These are phyloP conservation scores for Botrytis elliptica DNA, from an alignment of 2,329 filamentous ascomycete genomes.

Conservation along the genomic window DNA sequence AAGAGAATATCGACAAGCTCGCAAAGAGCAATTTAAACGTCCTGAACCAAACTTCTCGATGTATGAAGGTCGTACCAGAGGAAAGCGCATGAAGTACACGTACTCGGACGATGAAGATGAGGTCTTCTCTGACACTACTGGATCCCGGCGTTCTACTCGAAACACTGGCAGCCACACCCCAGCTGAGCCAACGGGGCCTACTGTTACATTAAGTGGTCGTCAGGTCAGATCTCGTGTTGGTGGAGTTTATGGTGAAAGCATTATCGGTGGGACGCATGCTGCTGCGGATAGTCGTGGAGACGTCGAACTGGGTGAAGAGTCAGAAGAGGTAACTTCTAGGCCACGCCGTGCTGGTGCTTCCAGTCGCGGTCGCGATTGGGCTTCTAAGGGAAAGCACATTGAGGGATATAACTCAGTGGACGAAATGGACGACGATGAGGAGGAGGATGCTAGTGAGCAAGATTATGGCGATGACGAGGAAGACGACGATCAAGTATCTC, in stretches of 20 bases:
- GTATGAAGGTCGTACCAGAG: constrained; percentile 93
- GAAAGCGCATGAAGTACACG: constrained; percentile 95
- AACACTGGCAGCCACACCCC: constrained; percentile 74
- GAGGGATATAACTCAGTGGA: constrained; percentile 59
- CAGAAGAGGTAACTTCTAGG: constrained; percentile 43
- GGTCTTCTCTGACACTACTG: constrained; percentile 63
- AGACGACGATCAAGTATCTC: constrained; percentile 63
- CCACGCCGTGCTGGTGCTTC: constrained; percentile 41
- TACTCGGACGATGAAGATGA: constrained; percentile 85
- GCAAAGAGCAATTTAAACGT: constrained; percentile 72
- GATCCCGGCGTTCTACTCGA: constrained; percentile 67
- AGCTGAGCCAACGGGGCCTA: constrained; percentile 61
- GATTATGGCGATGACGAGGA: constrained; percentile 75
- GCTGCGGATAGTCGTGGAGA: constrained; percentile 35
- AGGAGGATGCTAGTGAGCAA: constrained; percentile 68
- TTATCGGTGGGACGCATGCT: constrained; percentile 50
- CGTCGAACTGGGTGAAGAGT: constrained; percentile 47
- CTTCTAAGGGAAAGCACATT: constrained; percentile 46
- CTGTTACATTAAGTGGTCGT: constrained; percentile 81
- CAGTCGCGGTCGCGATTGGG: constrained; percentile 31
- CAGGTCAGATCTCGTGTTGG: constrained; percentile 68
- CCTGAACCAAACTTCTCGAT: constrained; percentile 88
- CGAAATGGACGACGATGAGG: constrained; percentile 57
- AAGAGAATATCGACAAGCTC: constrained; percentile 83
- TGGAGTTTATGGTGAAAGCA: constrained; percentile 53